Conservation (phyloP, 345 rosid species). For the Populus ilicifolia region DNA sequence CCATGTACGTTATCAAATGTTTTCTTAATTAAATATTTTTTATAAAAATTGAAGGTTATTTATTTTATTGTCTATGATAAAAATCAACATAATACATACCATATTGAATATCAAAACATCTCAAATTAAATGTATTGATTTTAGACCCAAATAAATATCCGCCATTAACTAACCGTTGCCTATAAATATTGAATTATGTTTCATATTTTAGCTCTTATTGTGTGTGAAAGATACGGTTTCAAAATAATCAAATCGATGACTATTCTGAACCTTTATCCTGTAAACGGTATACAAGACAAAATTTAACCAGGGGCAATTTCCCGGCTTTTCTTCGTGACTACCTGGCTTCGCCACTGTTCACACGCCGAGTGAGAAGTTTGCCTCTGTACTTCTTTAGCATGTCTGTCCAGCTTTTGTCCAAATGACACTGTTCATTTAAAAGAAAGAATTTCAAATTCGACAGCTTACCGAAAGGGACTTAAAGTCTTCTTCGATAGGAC, state of each 20-base stretch:
- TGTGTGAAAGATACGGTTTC: not conserved
- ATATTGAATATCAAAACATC: too few species aligned
- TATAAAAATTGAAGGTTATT: not conserved
- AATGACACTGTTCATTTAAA: not conserved
- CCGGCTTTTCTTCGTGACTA: too few species aligned
- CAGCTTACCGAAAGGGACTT: not conserved
- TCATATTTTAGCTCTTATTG: not conserved
- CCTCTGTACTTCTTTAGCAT: not conserved
- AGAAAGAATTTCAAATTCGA: not conserved
- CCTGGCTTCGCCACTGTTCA: too few species aligned
- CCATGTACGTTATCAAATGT: not conserved
- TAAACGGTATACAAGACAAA: too few species aligned
- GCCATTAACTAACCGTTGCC: not conserved
- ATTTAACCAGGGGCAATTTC: too few species aligned
- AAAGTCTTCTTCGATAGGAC: not conserved
- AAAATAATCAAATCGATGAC: too few species aligned
- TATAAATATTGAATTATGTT: not conserved
- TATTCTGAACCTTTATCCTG: too few species aligned
- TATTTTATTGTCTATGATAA: too few species aligned
- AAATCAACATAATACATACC: not conserved
- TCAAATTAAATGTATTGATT: too few species aligned
- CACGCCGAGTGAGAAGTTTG: not conserved
- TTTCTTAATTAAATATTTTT: not conserved
- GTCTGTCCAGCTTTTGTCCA: not conserved
- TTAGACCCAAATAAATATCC: too few species aligned